Base-by-base conservation (phyloP, 169 alveolate genomes). In the Plasmodium ovale region DNA sequence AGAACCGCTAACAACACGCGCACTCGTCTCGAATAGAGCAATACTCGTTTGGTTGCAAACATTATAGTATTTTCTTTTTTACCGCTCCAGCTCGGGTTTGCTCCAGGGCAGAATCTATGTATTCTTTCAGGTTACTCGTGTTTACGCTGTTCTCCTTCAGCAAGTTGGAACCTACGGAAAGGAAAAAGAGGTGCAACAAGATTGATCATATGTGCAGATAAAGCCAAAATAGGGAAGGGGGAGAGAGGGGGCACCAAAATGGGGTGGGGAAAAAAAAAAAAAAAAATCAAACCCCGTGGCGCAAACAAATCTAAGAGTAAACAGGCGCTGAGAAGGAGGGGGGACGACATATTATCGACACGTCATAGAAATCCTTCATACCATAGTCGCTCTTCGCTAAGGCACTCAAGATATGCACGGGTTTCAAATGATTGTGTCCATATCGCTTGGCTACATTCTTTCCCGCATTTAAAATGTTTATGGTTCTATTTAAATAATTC, bases 71-170 rank as follows among this genome's bases (percentile, higher is more conserved):
- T 27, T 19, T 27, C 12, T 0, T 23, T 7, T 51, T 3, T 77
- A 77, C 89, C 72, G 89, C 82, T 64, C 89, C 89, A 19, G 82
- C 89, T 68, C 89, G 49, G 14, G 89, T 79, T 54, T 79, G 89
- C 27, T 79, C 89, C 59, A 79, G 39, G 3, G 89, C 89, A 2
- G 68, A 33, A 42, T 79, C 89, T 25, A 65, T 31, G 39, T 49
- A 64, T n/a, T 64, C 71, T 60, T 79, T 79, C 51, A 79, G 16
- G 71, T 49, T 64, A 16, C 60, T 37, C 14, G 69, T 53, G 58
- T 79, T 65, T 12, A 79, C 69, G 56, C 58, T 79, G 16, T 79
- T 79, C 21, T 64, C 77, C 25, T 49, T 65, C 33, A 79, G 27
- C n/a, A 79, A 29, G 39, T 64, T 79, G 12, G 79, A 29, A 1